Base-by-base conservation (phyloP, 495 filamentous ascomycete genomes). In the Aspergillus hancockii region DNA sequence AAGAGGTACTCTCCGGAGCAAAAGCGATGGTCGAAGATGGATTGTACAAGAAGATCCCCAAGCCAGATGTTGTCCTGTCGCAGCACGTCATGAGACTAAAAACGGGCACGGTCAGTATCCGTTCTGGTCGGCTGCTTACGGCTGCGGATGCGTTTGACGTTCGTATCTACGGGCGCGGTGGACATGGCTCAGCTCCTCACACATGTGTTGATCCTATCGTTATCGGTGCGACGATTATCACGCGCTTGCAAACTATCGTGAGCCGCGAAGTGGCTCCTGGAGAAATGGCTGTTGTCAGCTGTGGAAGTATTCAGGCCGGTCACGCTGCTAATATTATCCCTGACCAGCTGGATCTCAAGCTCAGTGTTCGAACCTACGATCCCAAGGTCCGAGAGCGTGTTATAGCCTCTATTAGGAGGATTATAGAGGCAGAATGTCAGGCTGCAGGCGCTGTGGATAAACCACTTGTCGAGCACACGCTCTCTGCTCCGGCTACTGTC, bases 21-120 rank as follows among this genome's bases (percentile, higher is more conserved):
- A 70, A 75, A 61, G 79, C 79, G 0, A 88, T 88, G 85, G 68
- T 89, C 1, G 75, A 82, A 34, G 85, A 86, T 58, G 85, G 83
- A 0, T 65, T 89, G 7, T 88, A 86, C 61, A 73, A 80, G 16
- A 67, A 79, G 16, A 62, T 72, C 19, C 64, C 67, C 0, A 70
- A 67, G 41, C 86, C 85, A 8, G 83, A 86, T 59, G 58, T 85
- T 10, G 78, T 83, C 0, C 69, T 89, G 18, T 82, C 83, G 8
- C 80, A 80, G 50, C 85, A 89, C 73, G 80, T 88, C 2, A 71
- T 82, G 50, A 72, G 71, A n/a, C 70, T 73, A 59, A 64, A 73
- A 21, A 65, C 72, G 1, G 83, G 82, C 0, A 68, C 68, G 0
- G 69, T 84, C 38, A 65, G 61, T 36, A 55, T 75, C 18, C 65